Conservation (phyloP, 768 basidiomycete species). For the Lanmaoa rubissima region DNA sequence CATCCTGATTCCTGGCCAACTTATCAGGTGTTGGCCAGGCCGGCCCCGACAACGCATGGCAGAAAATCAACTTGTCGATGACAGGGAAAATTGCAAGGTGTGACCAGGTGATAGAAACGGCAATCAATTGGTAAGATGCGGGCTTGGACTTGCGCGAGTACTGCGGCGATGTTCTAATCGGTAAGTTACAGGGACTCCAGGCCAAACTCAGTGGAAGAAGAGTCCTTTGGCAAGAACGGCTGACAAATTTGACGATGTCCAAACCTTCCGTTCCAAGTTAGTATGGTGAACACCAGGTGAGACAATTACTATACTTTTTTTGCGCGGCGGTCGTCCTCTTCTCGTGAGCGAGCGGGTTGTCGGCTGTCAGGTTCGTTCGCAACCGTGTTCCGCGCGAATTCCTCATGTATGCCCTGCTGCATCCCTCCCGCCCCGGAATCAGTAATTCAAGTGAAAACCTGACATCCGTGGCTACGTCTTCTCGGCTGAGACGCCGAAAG, state of each 20-base stretch:
- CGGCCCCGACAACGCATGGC: constrained; percentile 3
- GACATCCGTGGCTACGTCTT: constrained; percentile 10
- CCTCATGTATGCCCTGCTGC: constrained; percentile 17
- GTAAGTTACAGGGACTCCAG: background rate
- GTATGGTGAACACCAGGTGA: constrained; percentile 3
- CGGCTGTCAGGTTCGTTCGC: constrained; percentile 11
- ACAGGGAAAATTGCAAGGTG: background rate
- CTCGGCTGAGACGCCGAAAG: constrained; percentile 19
- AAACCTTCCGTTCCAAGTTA: background rate
- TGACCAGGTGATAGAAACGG: background rate
- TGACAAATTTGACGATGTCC: constrained; percentile 1
- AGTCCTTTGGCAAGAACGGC: background rate
- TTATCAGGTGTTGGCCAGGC: background rate
- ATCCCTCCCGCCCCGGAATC: constrained; percentile 14
- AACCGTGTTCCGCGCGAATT: constrained; percentile 18
- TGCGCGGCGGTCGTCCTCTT: background rate
- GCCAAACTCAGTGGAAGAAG: background rate
- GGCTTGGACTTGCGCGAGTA: background rate
- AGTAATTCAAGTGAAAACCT: constrained; percentile 15
- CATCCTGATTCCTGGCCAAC: background rate
- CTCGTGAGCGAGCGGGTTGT: constrained; percentile 4
- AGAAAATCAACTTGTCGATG: background rate
- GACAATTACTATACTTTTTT: constrained; percentile 5
- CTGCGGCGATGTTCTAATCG: constrained; percentile 7
- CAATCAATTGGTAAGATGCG: background rate